phyloP scores from a whole-genome alignment of 257 asterid genomes.

The Lithospermum erythrorhizon region DNA sequence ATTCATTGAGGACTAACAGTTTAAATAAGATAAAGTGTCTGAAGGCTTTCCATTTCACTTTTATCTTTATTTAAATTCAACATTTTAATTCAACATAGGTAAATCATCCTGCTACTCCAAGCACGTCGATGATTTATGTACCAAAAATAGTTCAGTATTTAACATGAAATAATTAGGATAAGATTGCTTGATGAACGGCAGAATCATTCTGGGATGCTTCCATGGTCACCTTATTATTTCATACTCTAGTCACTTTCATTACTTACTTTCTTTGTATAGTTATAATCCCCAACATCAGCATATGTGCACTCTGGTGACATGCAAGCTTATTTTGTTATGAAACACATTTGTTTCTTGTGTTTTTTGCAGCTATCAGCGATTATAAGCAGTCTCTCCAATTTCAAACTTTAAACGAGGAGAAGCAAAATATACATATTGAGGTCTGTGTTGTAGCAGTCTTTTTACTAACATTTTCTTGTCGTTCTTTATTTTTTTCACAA shows the following conservation, averaged over 20 bases:
- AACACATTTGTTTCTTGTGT: not conserved
- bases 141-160: too few relatives aligned
- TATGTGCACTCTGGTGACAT: too few relatives aligned
- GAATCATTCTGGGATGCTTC: too few relatives aligned
- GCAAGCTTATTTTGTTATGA: not conserved
- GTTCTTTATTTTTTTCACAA: not conserved
- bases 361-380: conserved; percentile 77
- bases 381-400: conserved; percentile 94
- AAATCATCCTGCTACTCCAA: not conserved
- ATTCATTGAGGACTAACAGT: not conserved
- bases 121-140: too few relatives aligned
- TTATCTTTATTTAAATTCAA: too few relatives aligned
- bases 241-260: too few relatives aligned
- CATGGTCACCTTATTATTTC: too few relatives aligned
- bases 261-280: too few relatives aligned
- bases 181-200: too few relatives aligned
- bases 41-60: not conserved
- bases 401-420: conserved; percentile 88
- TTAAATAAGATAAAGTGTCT: not conserved
- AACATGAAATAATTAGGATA: too few relatives aligned
- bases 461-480: not conserved
- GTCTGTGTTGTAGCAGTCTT: conserved; percentile 22
- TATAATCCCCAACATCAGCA: too few relatives aligned
- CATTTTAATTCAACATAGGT: not conserved
- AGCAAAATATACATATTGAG: conserved; percentile 94